These are phyloP conservation scores for Rhizophagus clarus DNA, from an alignment of 192 early-diverging fungal genomes.

Conservation along the genomic window DNA sequence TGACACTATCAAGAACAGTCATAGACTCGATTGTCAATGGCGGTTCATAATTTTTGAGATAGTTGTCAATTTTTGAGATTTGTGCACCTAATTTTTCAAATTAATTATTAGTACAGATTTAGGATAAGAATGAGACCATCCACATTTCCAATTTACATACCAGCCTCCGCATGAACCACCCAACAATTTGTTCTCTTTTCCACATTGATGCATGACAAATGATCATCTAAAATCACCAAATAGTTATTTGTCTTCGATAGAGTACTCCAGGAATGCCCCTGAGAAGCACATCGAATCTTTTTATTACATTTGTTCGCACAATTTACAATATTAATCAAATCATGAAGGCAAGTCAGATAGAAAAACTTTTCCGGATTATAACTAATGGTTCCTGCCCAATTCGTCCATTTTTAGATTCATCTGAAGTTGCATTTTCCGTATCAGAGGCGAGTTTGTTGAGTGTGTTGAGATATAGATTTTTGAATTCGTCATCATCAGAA, in stretches of 20 bases:
- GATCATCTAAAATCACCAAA: slow-evolving; percentile 29
- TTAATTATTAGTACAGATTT: too few species aligned
- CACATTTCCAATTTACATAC: slow-evolving; percentile 9
- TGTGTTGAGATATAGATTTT: too few species aligned
- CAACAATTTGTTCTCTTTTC: slow-evolving; percentile 4
- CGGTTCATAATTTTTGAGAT: slow-evolving; percentile 32
- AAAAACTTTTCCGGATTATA: too few species aligned
- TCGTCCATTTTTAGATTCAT: too few species aligned
- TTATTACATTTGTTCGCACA: slow-evolving; percentile 31
- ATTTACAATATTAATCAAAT: slow-evolving; percentile 38
- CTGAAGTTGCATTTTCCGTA: too few species aligned
- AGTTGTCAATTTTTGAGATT: slow-evolving; percentile 34
- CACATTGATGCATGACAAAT: slow-evolving; percentile 37
- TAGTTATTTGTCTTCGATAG: slow-evolving; percentile 33
- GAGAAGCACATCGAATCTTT: slow-evolving; percentile 39
- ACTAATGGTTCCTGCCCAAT: too few species aligned
- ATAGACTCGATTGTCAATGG: slow-evolving; percentile 37
- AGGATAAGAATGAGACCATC: too few species aligned
- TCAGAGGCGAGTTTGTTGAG: too few species aligned
- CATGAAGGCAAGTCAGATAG: too few species aligned
- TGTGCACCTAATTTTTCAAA: neutral
- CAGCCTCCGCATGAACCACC: slow-evolving; percentile 39
- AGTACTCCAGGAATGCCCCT: slow-evolving; percentile 35
- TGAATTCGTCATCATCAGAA: too few species aligned
- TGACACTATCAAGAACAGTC: slow-evolving; percentile 16